Conservation (phyloP, 2,329 filamentous ascomycete species). For the Mariannaea sp. region DNA sequence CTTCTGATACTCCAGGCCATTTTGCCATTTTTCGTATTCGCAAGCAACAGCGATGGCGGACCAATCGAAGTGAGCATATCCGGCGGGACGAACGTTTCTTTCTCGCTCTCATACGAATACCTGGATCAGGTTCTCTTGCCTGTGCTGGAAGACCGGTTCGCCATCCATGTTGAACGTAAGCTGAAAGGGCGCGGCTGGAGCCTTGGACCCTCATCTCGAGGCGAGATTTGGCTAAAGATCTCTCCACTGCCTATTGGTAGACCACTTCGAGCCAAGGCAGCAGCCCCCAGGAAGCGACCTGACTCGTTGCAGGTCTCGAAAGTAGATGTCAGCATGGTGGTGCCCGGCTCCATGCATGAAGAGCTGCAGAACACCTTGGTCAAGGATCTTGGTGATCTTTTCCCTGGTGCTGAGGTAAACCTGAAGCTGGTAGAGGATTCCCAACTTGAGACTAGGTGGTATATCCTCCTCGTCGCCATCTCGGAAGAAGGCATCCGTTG, state of each 20-base stretch:
- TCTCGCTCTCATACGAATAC: slow-evolving; percentile 65
- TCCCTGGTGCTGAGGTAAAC: slow-evolving; percentile 50
- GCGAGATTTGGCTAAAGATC: slow-evolving; percentile 51
- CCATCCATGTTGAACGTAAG: slow-evolving; percentile 51
- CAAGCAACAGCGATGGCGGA: slow-evolving; percentile 48
- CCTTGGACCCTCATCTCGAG: slow-evolving; percentile 47
- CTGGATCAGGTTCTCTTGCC: slow-evolving; percentile 65
- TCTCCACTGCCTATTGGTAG: slow-evolving; percentile 42
- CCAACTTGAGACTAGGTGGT: slow-evolving; percentile 55
- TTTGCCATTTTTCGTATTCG: slow-evolving; percentile 62
- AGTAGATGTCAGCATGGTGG: slow-evolving; percentile 58
- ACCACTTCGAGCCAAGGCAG: slow-evolving; percentile 44
- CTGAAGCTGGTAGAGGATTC: slow-evolving; percentile 58
- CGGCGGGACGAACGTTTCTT: slow-evolving; percentile 64
- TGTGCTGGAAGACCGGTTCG: slow-evolving; percentile 55
- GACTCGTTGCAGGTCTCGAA: slow-evolving; percentile 45
- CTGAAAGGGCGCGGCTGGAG: slow-evolving; percentile 58
- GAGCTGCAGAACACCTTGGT: slow-evolving; percentile 48
- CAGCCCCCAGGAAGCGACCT: slow-evolving; percentile 28
- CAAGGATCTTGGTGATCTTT: slow-evolving; percentile 47
- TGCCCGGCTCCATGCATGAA: slow-evolving; percentile 51
- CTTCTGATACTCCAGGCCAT: slow-evolving; percentile 65
- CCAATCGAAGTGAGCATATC: slow-evolving; percentile 56
- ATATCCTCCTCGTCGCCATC: slow-evolving; percentile 61
- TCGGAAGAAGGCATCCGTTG: slow-evolving; percentile 52